Evolutionary conservation across 2,329 filamentous ascomycete species (phyloP).

Genomic region (Venturia pyrina): DNA sequence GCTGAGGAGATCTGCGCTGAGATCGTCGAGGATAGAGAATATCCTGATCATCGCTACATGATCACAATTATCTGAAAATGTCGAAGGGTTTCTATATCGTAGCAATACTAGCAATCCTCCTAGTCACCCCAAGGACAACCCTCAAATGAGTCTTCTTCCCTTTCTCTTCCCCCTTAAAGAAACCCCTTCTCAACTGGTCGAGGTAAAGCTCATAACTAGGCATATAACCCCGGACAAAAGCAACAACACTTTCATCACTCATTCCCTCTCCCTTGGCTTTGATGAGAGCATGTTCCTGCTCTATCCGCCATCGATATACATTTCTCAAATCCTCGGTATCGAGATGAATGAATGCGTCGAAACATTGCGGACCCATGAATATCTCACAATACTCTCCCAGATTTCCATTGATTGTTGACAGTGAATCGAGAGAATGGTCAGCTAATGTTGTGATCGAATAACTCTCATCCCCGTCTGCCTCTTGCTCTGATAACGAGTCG

Average conservation of each 20-base stretch:
- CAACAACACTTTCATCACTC: conserved; percentile 67
- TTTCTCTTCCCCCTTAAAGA: conserved; percentile 24
- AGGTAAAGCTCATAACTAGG: conserved; percentile 43
- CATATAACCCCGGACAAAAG: conserved; percentile 60
- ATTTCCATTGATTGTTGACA: conserved; percentile 2
- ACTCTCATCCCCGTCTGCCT: background rate
- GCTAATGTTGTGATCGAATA: background rate
- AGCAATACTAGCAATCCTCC: background rate
- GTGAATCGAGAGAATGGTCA: conserved; percentile 5
- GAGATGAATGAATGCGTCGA: conserved; percentile 8
- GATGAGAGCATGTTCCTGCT: conserved; percentile 68
- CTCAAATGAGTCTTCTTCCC: background rate
- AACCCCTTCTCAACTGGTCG: conserved; percentile 33
- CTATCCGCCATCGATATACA: conserved; percentile 64
- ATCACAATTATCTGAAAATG: background rate
- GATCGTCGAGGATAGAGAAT: background rate
- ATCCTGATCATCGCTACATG: background rate
- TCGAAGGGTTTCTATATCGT: background rate
- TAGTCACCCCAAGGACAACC: background rate
- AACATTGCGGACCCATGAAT: conserved; percentile 9
- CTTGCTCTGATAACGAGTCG: background rate
- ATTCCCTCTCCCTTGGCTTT: conserved; percentile 62
- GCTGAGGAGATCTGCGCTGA: background rate
- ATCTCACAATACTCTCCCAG: conserved; percentile 5
- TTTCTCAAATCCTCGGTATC: conserved; percentile 8